A percentile compares a stretch with the other conserved stretches of the same genome.
Evolutionary conservation across 192 early-diverging fungal species (phyloP).

Genomic region (Piromyces finnis): DNA sequence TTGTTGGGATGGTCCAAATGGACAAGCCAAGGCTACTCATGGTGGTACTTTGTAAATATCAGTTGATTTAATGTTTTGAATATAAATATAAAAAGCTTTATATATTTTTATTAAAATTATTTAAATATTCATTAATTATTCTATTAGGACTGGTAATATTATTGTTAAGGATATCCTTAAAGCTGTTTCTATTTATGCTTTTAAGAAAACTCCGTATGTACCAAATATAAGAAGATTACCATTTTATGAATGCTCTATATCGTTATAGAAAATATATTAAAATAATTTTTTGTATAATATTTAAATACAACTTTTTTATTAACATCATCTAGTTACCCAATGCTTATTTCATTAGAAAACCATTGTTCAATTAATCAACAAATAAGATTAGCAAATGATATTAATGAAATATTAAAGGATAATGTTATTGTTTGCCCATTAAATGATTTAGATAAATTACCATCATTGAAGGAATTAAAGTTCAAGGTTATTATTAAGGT

Average conservation of each 20-base stretch:
- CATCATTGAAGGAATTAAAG: not conserved
- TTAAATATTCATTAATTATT: not conserved
- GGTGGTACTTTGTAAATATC: constrained; percentile 52
- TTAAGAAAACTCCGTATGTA: constrained; percentile 52
- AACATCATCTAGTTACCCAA: not conserved
- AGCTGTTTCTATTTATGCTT: constrained; percentile 70
- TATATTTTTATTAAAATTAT: not conserved
- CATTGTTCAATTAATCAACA: not conserved
- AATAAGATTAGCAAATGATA: not conserved
- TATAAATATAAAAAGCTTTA: not conserved
- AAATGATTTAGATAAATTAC: not conserved
- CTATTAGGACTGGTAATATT: constrained; percentile 47
- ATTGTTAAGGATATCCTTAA: constrained; percentile 66
- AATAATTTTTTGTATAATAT: no score
- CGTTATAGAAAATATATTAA: no score
- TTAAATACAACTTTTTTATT: no score
- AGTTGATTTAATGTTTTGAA: not conserved
- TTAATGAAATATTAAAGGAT: not conserved
- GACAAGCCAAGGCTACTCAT: constrained; percentile 63
- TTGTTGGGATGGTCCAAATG: constrained; percentile 71
- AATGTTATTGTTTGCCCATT: not conserved
- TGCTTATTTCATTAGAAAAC: not conserved
- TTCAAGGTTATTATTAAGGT: not conserved
- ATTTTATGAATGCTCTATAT: no score
- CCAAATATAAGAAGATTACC: no score